phyloP scores from a whole-genome alignment of 768 basidiomycete species.

The Suillus subaureus region DNA sequence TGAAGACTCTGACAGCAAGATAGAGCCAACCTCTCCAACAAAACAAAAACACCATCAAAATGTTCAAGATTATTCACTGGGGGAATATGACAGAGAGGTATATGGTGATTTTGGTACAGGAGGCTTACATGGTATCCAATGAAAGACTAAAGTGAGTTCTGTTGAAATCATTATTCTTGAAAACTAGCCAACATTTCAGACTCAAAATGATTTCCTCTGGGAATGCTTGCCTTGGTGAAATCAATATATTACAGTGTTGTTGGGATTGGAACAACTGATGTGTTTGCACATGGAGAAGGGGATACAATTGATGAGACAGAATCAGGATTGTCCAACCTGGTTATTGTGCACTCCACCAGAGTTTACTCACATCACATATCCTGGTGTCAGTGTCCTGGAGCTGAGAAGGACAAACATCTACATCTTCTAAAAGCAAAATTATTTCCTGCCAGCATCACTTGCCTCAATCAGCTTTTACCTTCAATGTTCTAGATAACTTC shows the following conservation, averaged over 20 bases:
- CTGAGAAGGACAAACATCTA: background rate
- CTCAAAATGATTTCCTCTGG: slow-evolving; percentile 7
- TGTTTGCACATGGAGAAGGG: background rate
- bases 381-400: slow-evolving; percentile 4
- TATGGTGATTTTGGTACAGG: background rate
- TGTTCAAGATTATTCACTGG: background rate
- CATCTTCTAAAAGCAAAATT: slow-evolving; percentile 16
- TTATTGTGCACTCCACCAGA: slow-evolving; percentile 7
- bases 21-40: background rate
- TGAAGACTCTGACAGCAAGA: background rate
- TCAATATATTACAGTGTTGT: slow-evolving; percentile 1
- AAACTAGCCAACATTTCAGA: background rate
- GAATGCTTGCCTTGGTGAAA: background rate
- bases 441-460: slow-evolving; percentile 14
- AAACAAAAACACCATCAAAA: background rate
- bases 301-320: background rate
- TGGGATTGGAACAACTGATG: background rate
- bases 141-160: slow-evolving; percentile 1
- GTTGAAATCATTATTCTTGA: too few species aligned
- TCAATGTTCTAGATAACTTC: slow-evolving; percentile 22
- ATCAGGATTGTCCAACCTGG: background rate
- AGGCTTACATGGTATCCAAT: background rate
- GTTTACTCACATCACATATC: slow-evolving; percentile 4
- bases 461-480: slow-evolving; percentile 21
- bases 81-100: background rate